Evolutionary conservation across 768 basidiomycete genomes (phyloP), one percentile per base, ranked within the genome.

Genomic region (Cantharellus anzutake): DNA sequence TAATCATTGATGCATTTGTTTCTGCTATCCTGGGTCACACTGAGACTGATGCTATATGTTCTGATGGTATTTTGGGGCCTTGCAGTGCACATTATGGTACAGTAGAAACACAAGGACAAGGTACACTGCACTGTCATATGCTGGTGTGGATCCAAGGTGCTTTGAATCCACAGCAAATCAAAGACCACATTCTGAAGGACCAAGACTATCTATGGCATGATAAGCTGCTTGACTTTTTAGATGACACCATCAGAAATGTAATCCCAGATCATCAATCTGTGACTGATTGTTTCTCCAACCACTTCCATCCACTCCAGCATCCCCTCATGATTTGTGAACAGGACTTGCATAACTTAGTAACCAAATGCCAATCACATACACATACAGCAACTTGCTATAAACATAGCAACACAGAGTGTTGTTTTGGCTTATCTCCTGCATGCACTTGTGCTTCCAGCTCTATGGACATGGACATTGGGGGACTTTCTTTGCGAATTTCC

Each of bases 321-420:
- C n/a, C n/a, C n/a, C n/a, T n/a, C n/a, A n/a, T n/a, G n/a, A n/a
- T n/a, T n/a, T 7, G 5, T 55, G 52, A 55, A 35, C 11, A 55
- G 35, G 52, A 55, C 52, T 35, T 55, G 34, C 52, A 55, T 55
- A 7, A 7, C 7, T 34, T 55, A 7, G 52, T 55, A 7, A 7
- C 7, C 7, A 55, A 7, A 55, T 55, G 52, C 34, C 52, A 55
- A 35, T 7, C 34, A 7, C 59, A 62, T 56, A 59, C 39, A 4
- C 74, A 75, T 60, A 61, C 66, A 0, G 38, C 62, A 0, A 73
- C 71, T 0, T 75, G 74, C 60, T 74, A 66, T 60, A 76, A 74
- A 59, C 71, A 75, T 61, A 70, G 67, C 59, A 68, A 65, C 70
- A n/a, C n/a, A n/a, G n/a, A n/a, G n/a, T 73, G 73, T 59, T 59